A percentile compares a stretch with the other conserved stretches of the same genome.
Evolutionary conservation across 2,329 filamentous ascomycete genomes (phyloP).

Genomic region (Thielaviopsis cerberus): DNA sequence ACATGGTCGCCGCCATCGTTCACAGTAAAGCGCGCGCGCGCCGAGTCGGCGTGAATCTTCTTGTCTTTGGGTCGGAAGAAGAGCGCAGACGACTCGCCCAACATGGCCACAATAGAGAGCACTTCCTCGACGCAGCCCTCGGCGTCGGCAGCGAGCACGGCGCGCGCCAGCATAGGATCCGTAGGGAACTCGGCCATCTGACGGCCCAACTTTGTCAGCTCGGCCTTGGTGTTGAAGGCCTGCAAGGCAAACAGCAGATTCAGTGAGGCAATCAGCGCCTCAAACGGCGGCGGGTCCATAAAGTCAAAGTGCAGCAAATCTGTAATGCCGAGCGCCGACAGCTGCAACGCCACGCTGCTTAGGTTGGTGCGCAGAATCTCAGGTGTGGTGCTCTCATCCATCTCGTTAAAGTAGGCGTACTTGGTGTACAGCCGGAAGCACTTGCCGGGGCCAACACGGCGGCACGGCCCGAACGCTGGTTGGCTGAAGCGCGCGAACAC

Average conservation of each 20-base stretch:
- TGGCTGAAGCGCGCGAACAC: conserved; percentile 77
- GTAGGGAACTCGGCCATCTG: conserved; percentile 93
- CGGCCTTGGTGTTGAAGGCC: conserved; percentile 71
- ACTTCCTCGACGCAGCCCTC: conserved; percentile 90
- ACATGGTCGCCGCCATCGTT: conserved; percentile 83
- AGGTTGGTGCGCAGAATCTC: conserved; percentile 87
- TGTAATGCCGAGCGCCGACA: conserved; percentile 83
- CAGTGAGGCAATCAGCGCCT: conserved; percentile 72
- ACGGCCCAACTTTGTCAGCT: conserved; percentile 74
- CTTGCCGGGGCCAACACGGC: conserved; percentile 79
- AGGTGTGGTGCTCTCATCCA: conserved; percentile 78
- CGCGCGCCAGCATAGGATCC: conserved; percentile 78
- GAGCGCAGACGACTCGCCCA: conserved; percentile 69
- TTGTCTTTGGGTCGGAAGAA: conserved; percentile 96
- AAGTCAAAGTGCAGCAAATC: conserved; percentile 89
- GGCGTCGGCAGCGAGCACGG: conserved; percentile 72
- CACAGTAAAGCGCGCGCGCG: conserved; percentile 70
- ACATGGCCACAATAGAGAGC: conserved; percentile 82
- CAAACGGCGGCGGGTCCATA: conserved; percentile 79
- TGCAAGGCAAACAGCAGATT: conserved; percentile 85
- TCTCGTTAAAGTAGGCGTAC: conserved; percentile 83
- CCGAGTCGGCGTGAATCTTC: conserved; percentile 86
- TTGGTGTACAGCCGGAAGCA: conserved; percentile 89
- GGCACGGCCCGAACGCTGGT: conserved; percentile 80
- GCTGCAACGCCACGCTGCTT: conserved; percentile 61